These are phyloP conservation scores for Bodo saltans DNA, from an alignment of 78 protist genomes.

Conservation along the genomic window DNA sequence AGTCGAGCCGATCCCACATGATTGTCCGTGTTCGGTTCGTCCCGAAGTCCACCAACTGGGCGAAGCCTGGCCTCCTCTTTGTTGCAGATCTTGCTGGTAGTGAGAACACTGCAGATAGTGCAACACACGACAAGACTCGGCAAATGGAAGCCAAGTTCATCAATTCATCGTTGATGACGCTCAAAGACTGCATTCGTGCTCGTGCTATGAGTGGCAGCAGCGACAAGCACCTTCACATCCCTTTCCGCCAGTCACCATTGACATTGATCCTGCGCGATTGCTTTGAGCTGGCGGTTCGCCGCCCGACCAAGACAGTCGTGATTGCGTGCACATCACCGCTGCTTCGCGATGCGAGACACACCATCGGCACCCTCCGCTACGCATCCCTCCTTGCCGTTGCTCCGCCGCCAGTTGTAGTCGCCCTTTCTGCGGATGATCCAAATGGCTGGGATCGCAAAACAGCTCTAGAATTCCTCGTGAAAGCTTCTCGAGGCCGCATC, in stretches of 20 bases:
- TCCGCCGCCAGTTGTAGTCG: background rate
- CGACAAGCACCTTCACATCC: conserved; percentile 26
- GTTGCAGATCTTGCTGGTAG: conserved; percentile 43
- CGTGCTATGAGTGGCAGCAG: background rate
- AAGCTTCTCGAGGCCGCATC: background rate
- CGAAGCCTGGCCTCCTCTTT: background rate
- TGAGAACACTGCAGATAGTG: conserved; percentile 28
- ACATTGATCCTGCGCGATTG: conserved; percentile 29
- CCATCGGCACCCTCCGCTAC: conserved; percentile 16
- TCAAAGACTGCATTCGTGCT: conserved; percentile 40
- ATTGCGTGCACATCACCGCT: conserved; percentile 16
- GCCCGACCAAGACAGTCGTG: background rate
- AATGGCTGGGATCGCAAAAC: background rate
- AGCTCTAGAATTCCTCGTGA: background rate
- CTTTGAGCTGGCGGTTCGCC: conserved; percentile 12
- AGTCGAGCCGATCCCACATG: background rate
- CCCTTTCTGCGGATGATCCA: background rate
- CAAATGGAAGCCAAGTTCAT: conserved; percentile 13
- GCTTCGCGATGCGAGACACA: conserved; percentile 24
- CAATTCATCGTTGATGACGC: conserved; percentile 33
- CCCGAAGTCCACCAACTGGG: background rate
- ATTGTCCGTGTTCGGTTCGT: background rate
- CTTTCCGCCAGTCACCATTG: conserved; percentile 20
- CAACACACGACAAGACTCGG: background rate
- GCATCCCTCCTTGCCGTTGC: background rate